Evolutionary conservation across 108 stramenopile genomes (phyloP).

Genomic region (Aureococcus anophagefferens): DNA sequence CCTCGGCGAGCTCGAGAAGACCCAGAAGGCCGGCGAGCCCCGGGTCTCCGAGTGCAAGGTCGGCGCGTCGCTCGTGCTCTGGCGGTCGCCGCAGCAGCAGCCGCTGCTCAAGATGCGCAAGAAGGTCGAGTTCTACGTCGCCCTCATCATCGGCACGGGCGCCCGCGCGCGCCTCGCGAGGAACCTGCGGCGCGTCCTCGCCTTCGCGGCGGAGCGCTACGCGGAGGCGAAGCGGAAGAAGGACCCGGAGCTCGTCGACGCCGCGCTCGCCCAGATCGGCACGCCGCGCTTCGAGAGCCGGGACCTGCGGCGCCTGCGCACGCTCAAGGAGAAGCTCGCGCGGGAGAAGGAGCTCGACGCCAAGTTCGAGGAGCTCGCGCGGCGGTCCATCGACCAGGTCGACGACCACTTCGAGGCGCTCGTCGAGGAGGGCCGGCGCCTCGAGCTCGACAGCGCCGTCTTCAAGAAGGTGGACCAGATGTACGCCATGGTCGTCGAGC

Average conservation of each 20-base stretch:
- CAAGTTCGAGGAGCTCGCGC: constrained; percentile 13
- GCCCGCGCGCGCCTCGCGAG: too few relatives aligned
- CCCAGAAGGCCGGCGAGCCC: constrained; percentile 2
- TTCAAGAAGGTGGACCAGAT: too few relatives aligned
- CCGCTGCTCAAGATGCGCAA: constrained; percentile 43
- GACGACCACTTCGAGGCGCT: constrained; percentile 33
- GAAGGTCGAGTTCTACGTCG: constrained; percentile 10
- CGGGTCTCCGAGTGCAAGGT: constrained; percentile 18
- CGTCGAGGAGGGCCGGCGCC: constrained; percentile 31
- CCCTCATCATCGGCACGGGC: too few relatives aligned
- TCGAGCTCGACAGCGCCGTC: too few relatives aligned
- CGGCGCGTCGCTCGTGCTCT: constrained; percentile 18
- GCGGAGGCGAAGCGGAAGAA: too few relatives aligned
- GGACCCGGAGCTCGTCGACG: background rate
- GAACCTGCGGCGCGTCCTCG: too few relatives aligned
- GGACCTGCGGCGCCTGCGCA: constrained; percentile 2
- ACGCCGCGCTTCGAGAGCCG: constrained; percentile 1
- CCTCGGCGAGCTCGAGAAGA: constrained; percentile 15
- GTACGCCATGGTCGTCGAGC: too few relatives aligned
- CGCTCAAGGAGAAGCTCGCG: constrained; percentile 8
- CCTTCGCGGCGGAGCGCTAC: too few relatives aligned
- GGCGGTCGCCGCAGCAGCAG: constrained; percentile 11
- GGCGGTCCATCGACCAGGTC: constrained; percentile 29
- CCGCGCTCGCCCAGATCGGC: constrained; percentile 7
- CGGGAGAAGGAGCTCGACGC: constrained; percentile 17